These are phyloP conservation scores for Carex myosuroides DNA, from an alignment of 176 grass and related monocot species.

Conservation along the genomic window DNA sequence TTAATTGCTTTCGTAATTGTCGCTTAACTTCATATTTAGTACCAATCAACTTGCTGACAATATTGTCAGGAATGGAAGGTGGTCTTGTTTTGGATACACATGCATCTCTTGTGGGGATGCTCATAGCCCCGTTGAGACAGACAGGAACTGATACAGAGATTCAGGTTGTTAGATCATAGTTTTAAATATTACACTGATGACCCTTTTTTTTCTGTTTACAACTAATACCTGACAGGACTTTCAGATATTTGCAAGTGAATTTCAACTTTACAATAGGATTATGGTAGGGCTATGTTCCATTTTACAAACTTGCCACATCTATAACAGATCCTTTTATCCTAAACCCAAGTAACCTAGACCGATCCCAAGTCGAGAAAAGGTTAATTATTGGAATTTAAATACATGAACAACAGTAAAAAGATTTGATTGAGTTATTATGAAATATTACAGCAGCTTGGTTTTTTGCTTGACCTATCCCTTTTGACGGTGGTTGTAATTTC, in stretches of 20 bases:
- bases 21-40: conserved; percentile 16
- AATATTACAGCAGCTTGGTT: neutral
- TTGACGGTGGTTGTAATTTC: neutral
- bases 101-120: conserved; percentile 58
- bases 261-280: neutral
- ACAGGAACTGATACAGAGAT: conserved; percentile 61
- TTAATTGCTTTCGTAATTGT: neutral
- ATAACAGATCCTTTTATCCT: neutral
- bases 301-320: neutral
- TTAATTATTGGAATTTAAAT: neutral
- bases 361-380: neutral
- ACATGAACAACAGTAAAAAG: neutral
- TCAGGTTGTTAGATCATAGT: conserved; percentile 50
- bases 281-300: neutral
- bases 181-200: neutral
- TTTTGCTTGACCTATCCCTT: neutral
- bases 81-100: conserved; percentile 75
- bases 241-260: conserved; percentile 1
- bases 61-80: conserved; percentile 78
- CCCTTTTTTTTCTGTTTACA: neutral
- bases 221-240: neutral
- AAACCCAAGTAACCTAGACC: neutral
- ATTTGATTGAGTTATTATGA: conserved; percentile 7
- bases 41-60: conserved; percentile 26
- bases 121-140: conserved; percentile 77